Conservation (phyloP, 2,329 filamentous ascomycete genomes). For the Alternaria dauci region DNA sequence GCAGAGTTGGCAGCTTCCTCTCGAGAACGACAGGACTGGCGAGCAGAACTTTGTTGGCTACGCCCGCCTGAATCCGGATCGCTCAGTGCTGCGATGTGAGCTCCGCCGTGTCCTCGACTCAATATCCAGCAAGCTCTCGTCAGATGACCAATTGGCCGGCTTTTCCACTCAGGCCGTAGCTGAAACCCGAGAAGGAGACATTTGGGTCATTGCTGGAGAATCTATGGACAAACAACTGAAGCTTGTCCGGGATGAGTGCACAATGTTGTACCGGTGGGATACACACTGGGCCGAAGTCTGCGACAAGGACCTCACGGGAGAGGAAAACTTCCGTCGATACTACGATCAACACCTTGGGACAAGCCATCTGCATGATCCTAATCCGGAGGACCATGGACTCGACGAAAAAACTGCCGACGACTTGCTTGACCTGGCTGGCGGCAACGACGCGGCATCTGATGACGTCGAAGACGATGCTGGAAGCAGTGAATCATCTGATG, state of each 20-base stretch:
- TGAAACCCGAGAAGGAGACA: not conserved
- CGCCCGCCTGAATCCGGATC: not conserved
- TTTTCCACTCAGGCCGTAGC: not conserved
- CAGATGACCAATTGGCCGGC: not conserved
- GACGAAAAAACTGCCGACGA: not conserved
- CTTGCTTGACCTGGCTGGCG: not conserved
- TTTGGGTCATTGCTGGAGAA: not conserved
- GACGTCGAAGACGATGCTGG: not conserved
- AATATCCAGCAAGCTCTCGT: not conserved
- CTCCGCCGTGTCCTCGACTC: not conserved
- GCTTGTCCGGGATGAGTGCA: not conserved
- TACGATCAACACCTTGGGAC: not conserved
- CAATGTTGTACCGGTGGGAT: not conserved
- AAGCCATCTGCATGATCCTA: not conserved
- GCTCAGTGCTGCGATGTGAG: not conserved
- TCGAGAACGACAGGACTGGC: not conserved
- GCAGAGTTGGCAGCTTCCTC: not conserved
- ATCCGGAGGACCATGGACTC: not conserved
- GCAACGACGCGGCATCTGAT: not conserved
- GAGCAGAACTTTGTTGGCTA: not conserved
- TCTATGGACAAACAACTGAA: not conserved
- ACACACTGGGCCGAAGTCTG: not conserved
- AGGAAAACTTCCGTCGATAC: not conserved
- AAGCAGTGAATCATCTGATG: not conserved
- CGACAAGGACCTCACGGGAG: not conserved